Base-by-base conservation (phyloP, 305 asterid species). In the Salvia sclarea region DNA sequence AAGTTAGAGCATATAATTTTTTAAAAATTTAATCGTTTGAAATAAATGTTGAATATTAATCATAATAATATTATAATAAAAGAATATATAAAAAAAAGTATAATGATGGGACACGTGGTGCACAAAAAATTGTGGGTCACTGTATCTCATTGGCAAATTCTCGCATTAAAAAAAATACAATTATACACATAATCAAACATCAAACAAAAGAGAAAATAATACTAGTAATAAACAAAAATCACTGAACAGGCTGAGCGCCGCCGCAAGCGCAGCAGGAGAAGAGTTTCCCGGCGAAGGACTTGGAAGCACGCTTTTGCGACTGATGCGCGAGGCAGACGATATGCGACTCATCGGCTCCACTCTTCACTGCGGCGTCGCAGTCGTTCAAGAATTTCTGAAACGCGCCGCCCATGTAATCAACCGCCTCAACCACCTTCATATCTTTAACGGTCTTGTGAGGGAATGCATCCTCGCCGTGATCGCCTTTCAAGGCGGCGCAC, bases 401-500 rank as follows among this genome's bases (percentile, higher is more conserved):
- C 11, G 95, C 92, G n/a, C 56, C 76, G 44, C 73, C 83, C 49
- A 79, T 57, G 4, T 87, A 89, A 54, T 74, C 75, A 16, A 82
- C 88, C 3, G 92, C 96, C 20, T 82, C 81, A 1, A 33, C 65
- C 3, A 81, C 92, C 55, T 69, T 86, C 93, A 86, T 81, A 68
- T 74, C 85, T 22, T 82, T 79, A 40, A 75, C 78, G 47, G 76
- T 44, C 57, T 73, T 68, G 50, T 79, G 75, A 1, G 85, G 86
- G 62, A 62, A 74, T 4, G 22, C 80, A 37, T 86, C 88, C 13
- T 78, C 31, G 20, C 22, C 55, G 28, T 74, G 87, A 21, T 88
- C 93, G 4, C 96, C 91, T 31, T 79, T 88, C 73, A 86, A 56
- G n/a, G 71, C 90, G 12, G 88, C 91, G 18, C 90, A 84, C 78